Evolutionary conservation across 1,139 yeast genomes (phyloP).

Genomic region (Cylindricascospora bacillispora): DNA sequence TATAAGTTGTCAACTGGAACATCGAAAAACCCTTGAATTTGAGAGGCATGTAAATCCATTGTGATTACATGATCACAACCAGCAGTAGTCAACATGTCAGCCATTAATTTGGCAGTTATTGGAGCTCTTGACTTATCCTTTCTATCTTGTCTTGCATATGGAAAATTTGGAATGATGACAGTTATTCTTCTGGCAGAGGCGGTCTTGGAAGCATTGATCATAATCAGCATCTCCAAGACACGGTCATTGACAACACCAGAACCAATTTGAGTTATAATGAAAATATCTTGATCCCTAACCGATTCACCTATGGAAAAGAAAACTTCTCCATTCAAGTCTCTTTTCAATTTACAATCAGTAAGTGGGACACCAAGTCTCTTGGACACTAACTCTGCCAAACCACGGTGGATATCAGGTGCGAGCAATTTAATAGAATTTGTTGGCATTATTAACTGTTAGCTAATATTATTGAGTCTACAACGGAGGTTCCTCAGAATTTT

Average conservation of each 20-base stretch:
- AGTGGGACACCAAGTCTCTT: slow-evolving; percentile 47
- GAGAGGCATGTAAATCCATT: slow-evolving; percentile 95
- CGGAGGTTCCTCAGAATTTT: no score
- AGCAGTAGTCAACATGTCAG: slow-evolving; percentile 88
- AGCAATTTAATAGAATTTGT: slow-evolving; percentile 77
- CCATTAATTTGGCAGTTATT: slow-evolving; percentile 91
- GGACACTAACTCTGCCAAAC: slow-evolving; percentile 77
- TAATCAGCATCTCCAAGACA: slow-evolving; percentile 73
- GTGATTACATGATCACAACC: slow-evolving; percentile 97
- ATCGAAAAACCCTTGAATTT: slow-evolving; percentile 92
- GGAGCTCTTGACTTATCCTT: slow-evolving; percentile 96
- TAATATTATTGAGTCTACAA: no score
- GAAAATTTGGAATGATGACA: slow-evolving; percentile 90
- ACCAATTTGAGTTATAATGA: slow-evolving; percentile 79
- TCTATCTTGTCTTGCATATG: slow-evolving; percentile 95
- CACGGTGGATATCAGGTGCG: slow-evolving; percentile 82
- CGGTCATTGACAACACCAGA: slow-evolving; percentile 86
- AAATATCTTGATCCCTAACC: slow-evolving; percentile 92
- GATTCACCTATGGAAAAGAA: slow-evolving; percentile 89
- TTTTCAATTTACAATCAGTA: slow-evolving; percentile 52
- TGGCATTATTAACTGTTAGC: slow-evolving; percentile 42
- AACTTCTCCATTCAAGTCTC: slow-evolving; percentile 76
- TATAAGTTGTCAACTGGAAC: slow-evolving; percentile 94
- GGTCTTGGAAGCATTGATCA: slow-evolving; percentile 90
- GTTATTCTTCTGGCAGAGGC: slow-evolving; percentile 94